These are phyloP conservation scores for Rhodotorula graminis DNA, from an alignment of 768 basidiomycete species.

Conservation along the genomic window DNA sequence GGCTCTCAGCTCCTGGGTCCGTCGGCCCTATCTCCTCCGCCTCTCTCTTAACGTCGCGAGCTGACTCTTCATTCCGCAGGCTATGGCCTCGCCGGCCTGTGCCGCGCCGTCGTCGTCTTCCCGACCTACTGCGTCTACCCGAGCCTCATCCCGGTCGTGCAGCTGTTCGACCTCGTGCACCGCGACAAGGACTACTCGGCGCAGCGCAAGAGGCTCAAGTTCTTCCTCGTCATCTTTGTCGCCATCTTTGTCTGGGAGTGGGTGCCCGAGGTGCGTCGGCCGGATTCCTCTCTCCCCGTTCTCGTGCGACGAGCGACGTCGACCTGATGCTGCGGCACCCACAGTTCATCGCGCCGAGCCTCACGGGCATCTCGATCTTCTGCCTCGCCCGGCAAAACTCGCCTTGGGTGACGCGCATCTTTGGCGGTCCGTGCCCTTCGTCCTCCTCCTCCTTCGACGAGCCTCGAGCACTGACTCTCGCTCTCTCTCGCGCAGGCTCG, in stretches of 20 bases:
- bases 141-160: slow-evolving; percentile 24
- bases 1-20: slow-evolving; percentile 8
- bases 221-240: slow-evolving; percentile 46
- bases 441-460: not conserved
- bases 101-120: slow-evolving; percentile 41
- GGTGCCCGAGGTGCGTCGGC: slow-evolving; percentile 14
- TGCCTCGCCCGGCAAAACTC: slow-evolving; percentile 45
- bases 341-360: slow-evolving; percentile 40
- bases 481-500: not conserved
- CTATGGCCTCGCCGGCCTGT: slow-evolving; percentile 43
- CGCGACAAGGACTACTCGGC: slow-evolving; percentile 41
- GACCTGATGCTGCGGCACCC: not conserved
- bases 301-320: not conserved
- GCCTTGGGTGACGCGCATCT: slow-evolving; percentile 47
- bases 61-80: not conserved
- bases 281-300: not conserved
- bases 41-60: too few species aligned
- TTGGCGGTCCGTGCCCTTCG: not conserved
- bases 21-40: too few species aligned
- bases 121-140: slow-evolving; percentile 40
- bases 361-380: slow-evolving; percentile 46
- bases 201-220: slow-evolving; percentile 41
- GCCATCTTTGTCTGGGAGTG: slow-evolving; percentile 41
- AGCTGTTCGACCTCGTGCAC: slow-evolving; percentile 46
- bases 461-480: not conserved